These are phyloP conservation scores for Xerocomellus amylosporus DNA, from an alignment of 768 basidiomycete species.

Conservation along the genomic window DNA sequence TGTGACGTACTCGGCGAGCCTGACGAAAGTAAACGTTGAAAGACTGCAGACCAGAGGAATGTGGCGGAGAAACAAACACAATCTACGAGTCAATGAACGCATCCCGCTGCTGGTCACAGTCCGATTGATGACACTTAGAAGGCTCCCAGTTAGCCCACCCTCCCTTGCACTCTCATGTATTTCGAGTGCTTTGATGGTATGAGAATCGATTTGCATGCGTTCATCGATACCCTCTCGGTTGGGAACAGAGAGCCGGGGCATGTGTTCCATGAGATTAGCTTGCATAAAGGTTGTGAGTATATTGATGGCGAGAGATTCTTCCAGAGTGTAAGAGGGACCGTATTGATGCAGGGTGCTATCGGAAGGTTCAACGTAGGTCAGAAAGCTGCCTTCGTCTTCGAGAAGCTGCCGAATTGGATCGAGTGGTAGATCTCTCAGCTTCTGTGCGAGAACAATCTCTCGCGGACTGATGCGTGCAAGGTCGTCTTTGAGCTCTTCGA, in stretches of 20 bases:
- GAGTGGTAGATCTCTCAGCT: slow-evolving; percentile 33
- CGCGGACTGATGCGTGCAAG: slow-evolving; percentile 76
- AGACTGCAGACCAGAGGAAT: slow-evolving; percentile 6
- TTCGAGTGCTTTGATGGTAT: slow-evolving; percentile 87
- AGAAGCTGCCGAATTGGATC: slow-evolving; percentile 51
- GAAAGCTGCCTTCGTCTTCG: slow-evolving; percentile 51
- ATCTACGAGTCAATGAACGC: slow-evolving; percentile 69
- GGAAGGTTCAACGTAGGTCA: slow-evolving; percentile 43
- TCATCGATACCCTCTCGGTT: slow-evolving; percentile 50
- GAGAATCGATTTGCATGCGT: slow-evolving; percentile 87
- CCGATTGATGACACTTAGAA: slow-evolving; percentile 71
- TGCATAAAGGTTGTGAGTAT: slow-evolving; percentile 65
- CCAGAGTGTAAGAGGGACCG: slow-evolving; percentile 18
- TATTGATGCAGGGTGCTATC: background rate
- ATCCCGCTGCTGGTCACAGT: slow-evolving; percentile 78
- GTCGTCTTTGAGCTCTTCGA: slow-evolving; percentile 69
- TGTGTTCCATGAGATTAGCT: slow-evolving; percentile 70
- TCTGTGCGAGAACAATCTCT: slow-evolving; percentile 70
- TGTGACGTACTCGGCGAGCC: slow-evolving; percentile 83
- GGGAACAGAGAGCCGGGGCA: slow-evolving; percentile 62
- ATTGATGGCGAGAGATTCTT: slow-evolving; percentile 56
- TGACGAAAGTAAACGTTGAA: slow-evolving; percentile 30
- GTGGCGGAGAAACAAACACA: slow-evolving; percentile 51
- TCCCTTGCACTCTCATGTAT: slow-evolving; percentile 73
- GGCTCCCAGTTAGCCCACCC: slow-evolving; percentile 68